A percentile compares a stretch with the other conserved stretches of the same genome.
phyloP scores from a whole-genome alignment of 2,329 filamentous ascomycete genomes.

The Neospermospora avenae region DNA sequence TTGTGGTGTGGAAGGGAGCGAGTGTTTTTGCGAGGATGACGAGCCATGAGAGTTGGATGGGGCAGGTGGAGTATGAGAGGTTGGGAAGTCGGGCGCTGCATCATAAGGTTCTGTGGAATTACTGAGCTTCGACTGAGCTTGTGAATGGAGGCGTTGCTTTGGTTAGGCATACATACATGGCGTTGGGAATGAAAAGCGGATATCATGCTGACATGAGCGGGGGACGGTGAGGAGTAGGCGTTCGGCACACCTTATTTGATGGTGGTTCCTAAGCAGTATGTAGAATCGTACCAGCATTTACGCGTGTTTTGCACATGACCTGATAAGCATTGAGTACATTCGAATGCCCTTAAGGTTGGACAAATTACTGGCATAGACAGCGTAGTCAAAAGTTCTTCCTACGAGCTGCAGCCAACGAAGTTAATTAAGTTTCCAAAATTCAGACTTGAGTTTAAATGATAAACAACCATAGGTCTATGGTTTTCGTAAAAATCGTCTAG shows the following conservation, averaged over 20 bases:
- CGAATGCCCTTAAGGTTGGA: too few relatives aligned
- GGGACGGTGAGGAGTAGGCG: background rate
- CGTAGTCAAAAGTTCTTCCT: too few relatives aligned
- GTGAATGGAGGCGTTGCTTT: background rate
- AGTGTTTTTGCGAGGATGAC: conserved; percentile 85
- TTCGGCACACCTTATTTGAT: background rate
- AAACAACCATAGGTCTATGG: too few relatives aligned
- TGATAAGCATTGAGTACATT: too few relatives aligned
- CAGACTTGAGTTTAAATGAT: too few relatives aligned
- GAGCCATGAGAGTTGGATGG: conserved; percentile 96
- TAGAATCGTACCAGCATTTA: too few relatives aligned
- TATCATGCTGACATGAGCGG: background rate
- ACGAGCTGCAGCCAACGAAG: too few relatives aligned
- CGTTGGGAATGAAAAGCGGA: background rate
- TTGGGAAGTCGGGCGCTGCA: conserved; percentile 78
- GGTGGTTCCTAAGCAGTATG: too few relatives aligned
- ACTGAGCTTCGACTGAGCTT: background rate
- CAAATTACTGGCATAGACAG: too few relatives aligned
- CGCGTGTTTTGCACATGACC: too few relatives aligned
- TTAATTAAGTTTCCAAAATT: too few relatives aligned
- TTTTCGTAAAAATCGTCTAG: too few relatives aligned
- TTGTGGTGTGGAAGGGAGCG: conserved; percentile 97
- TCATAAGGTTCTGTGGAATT: conserved; percentile 60
- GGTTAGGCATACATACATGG: background rate
- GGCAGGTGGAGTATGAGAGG: conserved; percentile 80